Evolutionary conservation across 441 rosid species (phyloP), one percentile per base, ranked within the genome.

Genomic region (Adansonia madagascariensis): DNA sequence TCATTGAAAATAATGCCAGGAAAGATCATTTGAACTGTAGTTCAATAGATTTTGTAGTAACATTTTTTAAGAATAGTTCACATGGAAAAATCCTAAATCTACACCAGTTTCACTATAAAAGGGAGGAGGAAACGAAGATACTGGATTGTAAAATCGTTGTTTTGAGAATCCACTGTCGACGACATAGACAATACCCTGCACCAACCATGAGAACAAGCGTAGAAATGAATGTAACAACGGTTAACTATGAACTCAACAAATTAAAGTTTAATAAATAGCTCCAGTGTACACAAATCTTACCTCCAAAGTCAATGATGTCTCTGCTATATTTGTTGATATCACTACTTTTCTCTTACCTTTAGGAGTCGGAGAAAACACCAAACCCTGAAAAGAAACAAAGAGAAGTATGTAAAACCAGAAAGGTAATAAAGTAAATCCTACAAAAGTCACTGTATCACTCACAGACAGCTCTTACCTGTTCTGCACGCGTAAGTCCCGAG

Each of bases 281-380:
- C 57, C n/a, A 55, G 46, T 77, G 50, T 62, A 53, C 15, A 73
- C 62, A 69, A 44, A 69, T 47, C 15, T 55, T 78, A 91, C 98
- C 99, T 96, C 99, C 75, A 96, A 82, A 73, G 98, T 96, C 85
- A 96, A 78, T 75, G 98, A 96, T 72, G 97, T 94, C 90, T 96
- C 98, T 15, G 98, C 97, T 71, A 96, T 91, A 82, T 96, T 96
- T 57, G 99, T 96, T 49, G 99, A 91, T 80, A 92, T 83, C 77
- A 96, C 90, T 74, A 96, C 93, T 90, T 94, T 96, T 80, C 98
- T 90, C 88, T 91, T 92, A 75, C 97, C 95, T 83, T 93, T 87
- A 35, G 98, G 97, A 79, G 93, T 91, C 53, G 97, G 95, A 75
- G 97, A 88, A 84, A 96, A 96, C 53, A 94, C 88, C 76, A 89